Conservation (phyloP, 306 rosid species). For the Parietaria judaica region DNA sequence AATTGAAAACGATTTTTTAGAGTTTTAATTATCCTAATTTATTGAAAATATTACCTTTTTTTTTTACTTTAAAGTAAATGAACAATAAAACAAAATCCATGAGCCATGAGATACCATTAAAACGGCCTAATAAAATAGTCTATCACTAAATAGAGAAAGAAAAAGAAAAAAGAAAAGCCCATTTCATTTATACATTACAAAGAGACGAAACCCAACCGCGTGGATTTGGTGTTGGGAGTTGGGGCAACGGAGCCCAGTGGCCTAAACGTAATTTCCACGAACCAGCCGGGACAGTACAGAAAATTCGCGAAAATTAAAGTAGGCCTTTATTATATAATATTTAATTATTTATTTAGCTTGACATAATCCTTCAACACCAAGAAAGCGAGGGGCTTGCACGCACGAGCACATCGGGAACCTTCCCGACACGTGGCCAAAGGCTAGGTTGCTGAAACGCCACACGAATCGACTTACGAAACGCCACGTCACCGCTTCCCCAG, state of each 20-base stretch:
- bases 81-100: too few relatives aligned
- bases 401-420: slow-evolving; percentile 41
- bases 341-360: background rate
- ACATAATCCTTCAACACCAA: slow-evolving; percentile 6
- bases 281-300: background rate
- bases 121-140: too few relatives aligned
- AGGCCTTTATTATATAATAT: background rate
- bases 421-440: slow-evolving; percentile 37
- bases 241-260: slow-evolving; percentile 2
- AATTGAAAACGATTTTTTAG: too few relatives aligned
- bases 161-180: too few relatives aligned
- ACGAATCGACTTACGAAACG: slow-evolving; percentile 26
- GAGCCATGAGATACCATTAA: too few relatives aligned
- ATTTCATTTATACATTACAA: background rate
- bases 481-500: slow-evolving; percentile 37
- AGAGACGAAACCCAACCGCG: slow-evolving; percentile 6
- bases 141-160: too few relatives aligned
- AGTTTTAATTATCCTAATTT: too few relatives aligned
- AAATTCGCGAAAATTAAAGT: background rate
- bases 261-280: background rate
- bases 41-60: too few relatives aligned
- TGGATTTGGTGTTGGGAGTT: background rate
- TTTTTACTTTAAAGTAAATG: too few relatives aligned
- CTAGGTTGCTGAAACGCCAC: slow-evolving; percentile 20
- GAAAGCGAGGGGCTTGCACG: slow-evolving; percentile 14